Evolutionary conservation across 176 grass and related monocot genomes (phyloP).

Genomic region (Carex littledalei): DNA sequence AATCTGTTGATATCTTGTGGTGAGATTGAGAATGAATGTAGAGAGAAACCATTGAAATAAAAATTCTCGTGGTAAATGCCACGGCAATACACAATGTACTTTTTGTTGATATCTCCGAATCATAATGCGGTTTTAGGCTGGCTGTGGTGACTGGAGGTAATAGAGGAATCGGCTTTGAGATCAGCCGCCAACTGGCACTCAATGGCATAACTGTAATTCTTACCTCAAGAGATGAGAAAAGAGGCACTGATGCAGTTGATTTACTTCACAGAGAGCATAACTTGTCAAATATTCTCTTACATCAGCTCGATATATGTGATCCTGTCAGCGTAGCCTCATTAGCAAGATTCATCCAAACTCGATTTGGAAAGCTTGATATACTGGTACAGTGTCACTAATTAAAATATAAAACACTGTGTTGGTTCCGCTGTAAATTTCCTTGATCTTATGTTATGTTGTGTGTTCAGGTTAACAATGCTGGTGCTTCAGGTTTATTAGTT

Average conservation of each 20-base stretch:
- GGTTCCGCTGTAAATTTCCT: background rate
- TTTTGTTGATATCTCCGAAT: background rate
- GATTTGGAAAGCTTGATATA: constrained; percentile 43
- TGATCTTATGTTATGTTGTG: background rate
- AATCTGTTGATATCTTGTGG: no score
- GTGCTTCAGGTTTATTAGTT: constrained; percentile 21
- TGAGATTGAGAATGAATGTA: no score
- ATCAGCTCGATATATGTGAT: constrained; percentile 36
- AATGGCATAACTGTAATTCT: constrained; percentile 29
- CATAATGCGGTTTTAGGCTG: constrained; percentile 9
- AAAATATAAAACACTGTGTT: background rate
- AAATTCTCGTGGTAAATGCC: background rate
- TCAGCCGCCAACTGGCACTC: constrained; percentile 25
- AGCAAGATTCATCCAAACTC: constrained; percentile 25
- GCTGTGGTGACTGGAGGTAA: constrained; percentile 44
- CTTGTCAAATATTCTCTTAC: constrained; percentile 28
- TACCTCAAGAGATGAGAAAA: constrained; percentile 34
- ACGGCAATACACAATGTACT: background rate
- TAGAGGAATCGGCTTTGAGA: constrained; percentile 41
- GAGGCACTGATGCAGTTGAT: constrained; percentile 19
- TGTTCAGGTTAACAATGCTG: constrained; percentile 39
- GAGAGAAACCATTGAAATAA: background rate
- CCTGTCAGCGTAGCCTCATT: constrained; percentile 19
- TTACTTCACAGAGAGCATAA: constrained; percentile 11
- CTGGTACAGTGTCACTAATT: constrained; percentile 20